A percentile compares a stretch with the other conserved stretches of the same genome.
Conservation (phyloP, 108 stramenopile genomes). For the Cylindrotheca fusiformis region DNA sequence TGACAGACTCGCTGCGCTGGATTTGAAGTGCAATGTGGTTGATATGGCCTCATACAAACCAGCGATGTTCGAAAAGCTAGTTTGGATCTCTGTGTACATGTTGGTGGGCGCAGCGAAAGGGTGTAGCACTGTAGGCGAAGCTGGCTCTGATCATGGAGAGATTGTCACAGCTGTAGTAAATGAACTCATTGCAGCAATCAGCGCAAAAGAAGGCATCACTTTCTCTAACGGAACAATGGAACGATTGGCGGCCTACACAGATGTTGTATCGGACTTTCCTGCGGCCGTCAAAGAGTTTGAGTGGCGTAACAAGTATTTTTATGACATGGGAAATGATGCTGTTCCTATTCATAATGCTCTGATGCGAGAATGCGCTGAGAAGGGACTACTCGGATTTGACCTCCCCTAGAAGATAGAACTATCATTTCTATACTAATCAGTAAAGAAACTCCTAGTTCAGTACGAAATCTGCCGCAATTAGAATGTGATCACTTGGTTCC, state of each 20-base stretch:
- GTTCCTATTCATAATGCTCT: slow-evolving; percentile 65
- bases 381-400: slow-evolving; percentile 65
- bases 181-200: slow-evolving; percentile 61
- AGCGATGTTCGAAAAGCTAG: slow-evolving; percentile 92
- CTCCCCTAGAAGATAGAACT: slow-evolving; percentile 33
- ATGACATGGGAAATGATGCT: slow-evolving; percentile 57
- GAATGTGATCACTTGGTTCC: slow-evolving; percentile 83
- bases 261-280: slow-evolving; percentile 89
- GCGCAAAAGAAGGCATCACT: slow-evolving; percentile 49
- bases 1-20: slow-evolving; percentile 62
- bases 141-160: slow-evolving; percentile 54
- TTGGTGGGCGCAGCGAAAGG: slow-evolving; percentile 82
- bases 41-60: slow-evolving; percentile 54
- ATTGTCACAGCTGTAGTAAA: slow-evolving; percentile 58
- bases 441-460: slow-evolving; percentile 21
- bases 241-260: slow-evolving; percentile 87
- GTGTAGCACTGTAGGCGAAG: slow-evolving; percentile 75
- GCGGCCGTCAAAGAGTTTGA: slow-evolving; percentile 93
- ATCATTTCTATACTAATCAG: background rate
- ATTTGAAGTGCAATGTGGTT: slow-evolving; percentile 80
- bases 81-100: slow-evolving; percentile 94
- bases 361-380: slow-evolving; percentile 54
- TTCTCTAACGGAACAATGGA: slow-evolving; percentile 49
- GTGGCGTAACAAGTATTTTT: slow-evolving; percentile 89
- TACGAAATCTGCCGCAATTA: slow-evolving; percentile 73